Percentiles rank a stretch among this genome's conserved stretches.
Evolutionary conservation across 768 basidiomycete genomes (phyloP).

Genomic region (Hortiboletus flavorubellus): DNA sequence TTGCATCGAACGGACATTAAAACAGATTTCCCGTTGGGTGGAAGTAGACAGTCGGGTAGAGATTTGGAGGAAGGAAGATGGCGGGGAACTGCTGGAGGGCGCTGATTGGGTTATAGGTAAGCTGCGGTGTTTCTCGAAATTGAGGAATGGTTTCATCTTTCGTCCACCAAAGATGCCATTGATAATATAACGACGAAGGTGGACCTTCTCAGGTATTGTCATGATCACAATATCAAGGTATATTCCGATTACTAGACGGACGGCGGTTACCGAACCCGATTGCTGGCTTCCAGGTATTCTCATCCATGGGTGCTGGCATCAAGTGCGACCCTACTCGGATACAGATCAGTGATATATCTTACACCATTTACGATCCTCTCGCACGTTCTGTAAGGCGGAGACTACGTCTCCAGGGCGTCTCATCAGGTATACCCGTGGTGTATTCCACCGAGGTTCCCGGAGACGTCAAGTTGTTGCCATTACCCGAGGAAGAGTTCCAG

Average conservation of each 20-base stretch:
- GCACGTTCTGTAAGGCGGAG: slow-evolving; percentile 86
- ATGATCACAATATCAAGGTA: slow-evolving; percentile 75
- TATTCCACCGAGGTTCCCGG: slow-evolving; percentile 94
- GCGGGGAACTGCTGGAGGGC: slow-evolving; percentile 68
- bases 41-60: slow-evolving; percentile 81
- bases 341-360: slow-evolving; percentile 92
- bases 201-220: slow-evolving; percentile 87
- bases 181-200: slow-evolving; percentile 98
- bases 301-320: slow-evolving; percentile 95
- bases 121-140: slow-evolving; percentile 15
- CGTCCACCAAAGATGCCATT: slow-evolving; percentile 70
- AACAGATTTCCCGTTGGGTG: slow-evolving; percentile 79
- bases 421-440: slow-evolving; percentile 78
- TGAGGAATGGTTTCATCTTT: slow-evolving; percentile 5
- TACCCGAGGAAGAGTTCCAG: slow-evolving; percentile 88
- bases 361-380: slow-evolving; percentile 90
- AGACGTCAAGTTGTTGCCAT: slow-evolving; percentile 83
- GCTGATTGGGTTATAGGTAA: slow-evolving; percentile 93
- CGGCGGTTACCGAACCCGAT: background rate
- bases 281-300: slow-evolving; percentile 63
- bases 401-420: slow-evolving; percentile 58
- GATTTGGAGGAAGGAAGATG: slow-evolving; percentile 83
- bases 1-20: slow-evolving; percentile 65
- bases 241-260: background rate
- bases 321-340: slow-evolving; percentile 94